Base-by-base conservation (phyloP, 352 stramenopile species). In the Phytophthora fragariaefolia region DNA sequence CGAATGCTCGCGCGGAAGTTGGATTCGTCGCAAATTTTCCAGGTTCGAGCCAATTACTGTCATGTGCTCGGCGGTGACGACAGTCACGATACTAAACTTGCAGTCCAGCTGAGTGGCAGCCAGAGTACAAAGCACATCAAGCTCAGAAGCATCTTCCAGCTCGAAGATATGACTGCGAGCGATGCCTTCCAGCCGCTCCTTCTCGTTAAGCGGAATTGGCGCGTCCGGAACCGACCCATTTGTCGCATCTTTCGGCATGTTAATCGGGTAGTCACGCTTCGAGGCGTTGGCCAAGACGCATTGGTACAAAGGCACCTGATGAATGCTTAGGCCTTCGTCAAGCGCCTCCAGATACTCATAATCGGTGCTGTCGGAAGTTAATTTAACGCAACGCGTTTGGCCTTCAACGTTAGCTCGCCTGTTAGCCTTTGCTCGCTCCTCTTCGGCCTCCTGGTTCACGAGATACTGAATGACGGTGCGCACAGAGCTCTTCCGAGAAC, bases 91-190 rank as follows among this genome's bases (percentile, higher is more conserved):
- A 38, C 69, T 84, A 17, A 80, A 76, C n/a, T 74, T 77, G 69
- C 80, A 90, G 54, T 73, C 64, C 17, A 91, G 53, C 46, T 90
- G 73, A 13, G 63, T 75, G 10, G 69, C 69, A 3, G 79, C 80
- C 20, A 91, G 63, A 7, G 62, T 63, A 48, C 83, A 90, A 18
- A 91, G 76, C 56, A 87, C 76, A 53, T 82, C 77, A 22, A 91
- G 79, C 59, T 91, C 83, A 1, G 86, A 75, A 0, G 66, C 71
- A 13, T 75, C 70, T 23, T 74, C 70, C 15, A 89, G 68, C 50
- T 85, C 76, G 47, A 77, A 63, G 26, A 89, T 69, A 12, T 73
- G 65, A 5, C 61, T 77, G 30, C 73, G 68, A 38, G 76, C 32
- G 43, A 91, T 85, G 9, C 61, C 68, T 8, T 71, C 49, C 17